Conservation (phyloP, 177 flowering plant genomes). For the Tripterygium wilfordii region DNA sequence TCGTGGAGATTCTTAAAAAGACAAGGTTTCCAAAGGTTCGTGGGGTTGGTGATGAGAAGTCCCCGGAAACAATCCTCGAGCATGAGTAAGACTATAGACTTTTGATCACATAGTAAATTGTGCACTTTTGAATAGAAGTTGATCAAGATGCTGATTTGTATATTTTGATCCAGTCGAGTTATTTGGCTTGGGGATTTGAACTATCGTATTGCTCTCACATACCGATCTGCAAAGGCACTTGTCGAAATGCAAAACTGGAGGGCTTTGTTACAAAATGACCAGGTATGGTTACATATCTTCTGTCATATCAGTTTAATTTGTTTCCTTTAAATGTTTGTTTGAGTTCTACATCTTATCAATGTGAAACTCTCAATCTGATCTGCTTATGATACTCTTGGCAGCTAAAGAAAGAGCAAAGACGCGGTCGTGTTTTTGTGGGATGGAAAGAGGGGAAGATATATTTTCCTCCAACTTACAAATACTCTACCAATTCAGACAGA, state of each 20-base stretch:
- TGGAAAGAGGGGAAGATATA: constrained; percentile 93
- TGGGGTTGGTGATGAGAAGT: constrained; percentile 49
- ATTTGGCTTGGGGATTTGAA: constrained; percentile 96
- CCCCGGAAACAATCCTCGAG: constrained; percentile 82
- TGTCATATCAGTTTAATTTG: too few species aligned
- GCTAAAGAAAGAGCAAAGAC: constrained; percentile 73
- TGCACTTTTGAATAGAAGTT: background rate
- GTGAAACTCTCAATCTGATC: constrained; percentile 6
- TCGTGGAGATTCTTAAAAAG: constrained; percentile 82
- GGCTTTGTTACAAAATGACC: constrained; percentile 81
- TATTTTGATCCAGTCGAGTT: constrained; percentile 52
- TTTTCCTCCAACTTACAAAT: constrained; percentile 94
- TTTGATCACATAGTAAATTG: too few species aligned
- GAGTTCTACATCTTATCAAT: too few species aligned
- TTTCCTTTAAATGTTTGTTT: too few species aligned
- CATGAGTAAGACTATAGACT: constrained; percentile 91
- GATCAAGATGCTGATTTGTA: background rate
- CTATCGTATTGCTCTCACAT: constrained; percentile 77
- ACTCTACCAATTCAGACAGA: constrained; percentile 80
- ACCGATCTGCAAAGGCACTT: constrained; percentile 81
- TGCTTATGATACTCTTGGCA: constrained; percentile 27
- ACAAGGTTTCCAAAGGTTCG: constrained; percentile 82
- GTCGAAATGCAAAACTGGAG: constrained; percentile 98
- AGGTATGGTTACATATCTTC: constrained; percentile 37
- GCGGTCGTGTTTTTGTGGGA: constrained; percentile 74